phyloP scores from a whole-genome alignment of 2,329 filamentous ascomycete genomes.

The Hymenoscyphus fructigenus region DNA sequence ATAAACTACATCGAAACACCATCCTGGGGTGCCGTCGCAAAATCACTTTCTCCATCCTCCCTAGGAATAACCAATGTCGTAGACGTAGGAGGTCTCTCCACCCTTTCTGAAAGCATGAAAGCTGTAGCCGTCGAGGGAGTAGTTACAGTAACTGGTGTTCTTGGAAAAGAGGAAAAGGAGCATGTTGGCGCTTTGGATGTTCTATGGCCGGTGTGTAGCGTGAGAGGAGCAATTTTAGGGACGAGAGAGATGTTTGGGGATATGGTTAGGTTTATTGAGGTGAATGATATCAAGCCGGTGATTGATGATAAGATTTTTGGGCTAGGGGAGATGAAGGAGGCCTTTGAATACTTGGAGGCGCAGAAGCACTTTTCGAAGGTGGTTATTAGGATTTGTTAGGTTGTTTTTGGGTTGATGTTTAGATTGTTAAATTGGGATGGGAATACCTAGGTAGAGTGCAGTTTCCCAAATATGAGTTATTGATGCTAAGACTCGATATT shows the following conservation, averaged over 20 bases:
- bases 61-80: constrained; percentile 41
- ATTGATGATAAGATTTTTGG: constrained; percentile 47
- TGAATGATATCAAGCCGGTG: constrained; percentile 46
- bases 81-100: constrained; percentile 43
- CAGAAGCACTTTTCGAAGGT: constrained; percentile 53
- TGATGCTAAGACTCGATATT: neutral
- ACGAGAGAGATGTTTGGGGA: neutral
- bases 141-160: constrained; percentile 41
- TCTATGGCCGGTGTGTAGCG: constrained; percentile 41
- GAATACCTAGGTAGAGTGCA: too few species aligned
- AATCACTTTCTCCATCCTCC: constrained; percentile 25
- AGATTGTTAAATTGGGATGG: too few species aligned
- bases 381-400: constrained; percentile 37
- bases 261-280: constrained; percentile 47
- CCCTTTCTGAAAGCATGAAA: constrained; percentile 42
- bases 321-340: constrained; percentile 47
- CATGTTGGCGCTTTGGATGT: constrained; percentile 35
- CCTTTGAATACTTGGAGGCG: constrained; percentile 51
- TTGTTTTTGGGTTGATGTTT: neutral
- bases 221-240: constrained; percentile 38
- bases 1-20: constrained; percentile 44
- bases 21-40: constrained; percentile 43
- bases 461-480: neutral
- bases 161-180: constrained; percentile 32
- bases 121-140: constrained; percentile 44